phyloP scores from a whole-genome alignment of 306 rosid genomes.

The Ziziphus jujuba region DNA sequence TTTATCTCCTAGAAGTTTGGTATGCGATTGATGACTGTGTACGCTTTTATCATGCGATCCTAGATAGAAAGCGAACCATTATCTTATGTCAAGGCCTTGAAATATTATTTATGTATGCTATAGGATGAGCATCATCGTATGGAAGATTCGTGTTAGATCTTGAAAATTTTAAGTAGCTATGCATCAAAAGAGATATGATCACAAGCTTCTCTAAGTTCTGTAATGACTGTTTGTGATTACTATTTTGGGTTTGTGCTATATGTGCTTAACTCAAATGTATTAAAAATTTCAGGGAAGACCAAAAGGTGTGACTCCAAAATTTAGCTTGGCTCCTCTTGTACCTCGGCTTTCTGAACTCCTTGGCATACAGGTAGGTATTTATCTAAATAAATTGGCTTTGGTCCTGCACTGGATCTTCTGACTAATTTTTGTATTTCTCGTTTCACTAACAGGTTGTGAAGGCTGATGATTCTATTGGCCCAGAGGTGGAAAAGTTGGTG shows the following conservation, averaged over 20 bases:
- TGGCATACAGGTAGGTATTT: constrained; percentile 68
- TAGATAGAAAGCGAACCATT: no score
- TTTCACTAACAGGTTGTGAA: constrained; percentile 65
- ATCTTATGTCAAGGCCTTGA: no score
- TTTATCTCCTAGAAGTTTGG: no score
- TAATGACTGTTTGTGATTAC: neutral
- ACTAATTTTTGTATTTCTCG: constrained; percentile 17
- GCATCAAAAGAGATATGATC: neutral
- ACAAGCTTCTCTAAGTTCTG: neutral
- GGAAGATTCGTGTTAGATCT: no score
- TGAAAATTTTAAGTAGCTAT: neutral
- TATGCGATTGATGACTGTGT: no score
- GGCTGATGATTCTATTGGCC: constrained; percentile 93
- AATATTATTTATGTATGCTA: no score
- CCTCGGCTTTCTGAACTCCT: constrained; percentile 92
- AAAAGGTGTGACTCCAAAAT: constrained; percentile 95
- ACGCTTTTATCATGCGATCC: no score
- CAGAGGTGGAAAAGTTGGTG: constrained; percentile 86
- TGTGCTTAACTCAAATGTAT: constrained; percentile 13
- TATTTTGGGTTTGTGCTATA: neutral
- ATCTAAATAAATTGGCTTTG: constrained; percentile 1
- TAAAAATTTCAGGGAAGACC: constrained; percentile 86
- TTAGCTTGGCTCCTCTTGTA: constrained; percentile 95
- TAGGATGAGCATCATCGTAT: no score
- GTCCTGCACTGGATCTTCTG: neutral